Evolutionary conservation across 176 grass and related monocot genomes (phyloP).

Genomic region (Avena sativa): DNA sequence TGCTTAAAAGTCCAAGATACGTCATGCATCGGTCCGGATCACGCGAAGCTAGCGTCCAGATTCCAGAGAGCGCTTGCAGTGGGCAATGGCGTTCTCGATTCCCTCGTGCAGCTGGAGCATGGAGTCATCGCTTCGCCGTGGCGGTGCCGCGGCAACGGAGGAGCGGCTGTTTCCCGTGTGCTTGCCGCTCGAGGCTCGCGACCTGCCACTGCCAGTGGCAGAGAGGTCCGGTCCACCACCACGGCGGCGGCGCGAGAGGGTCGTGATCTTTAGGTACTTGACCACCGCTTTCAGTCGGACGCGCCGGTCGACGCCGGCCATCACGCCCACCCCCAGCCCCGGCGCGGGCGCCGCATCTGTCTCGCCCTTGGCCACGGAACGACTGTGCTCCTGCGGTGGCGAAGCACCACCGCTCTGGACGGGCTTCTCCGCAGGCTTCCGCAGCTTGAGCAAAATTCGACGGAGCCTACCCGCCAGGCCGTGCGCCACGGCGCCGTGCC

Average conservation of each 20-base stretch:
- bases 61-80: constrained; percentile 33
- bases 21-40: background rate
- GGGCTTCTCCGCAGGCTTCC: background rate
- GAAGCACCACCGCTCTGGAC: background rate
- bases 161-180: background rate
- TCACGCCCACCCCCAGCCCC: background rate
- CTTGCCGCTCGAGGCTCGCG: background rate
- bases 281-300: background rate
- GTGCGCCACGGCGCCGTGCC: background rate
- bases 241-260: constrained; percentile 1
- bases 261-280: constrained; percentile 30
- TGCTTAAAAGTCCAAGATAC: background rate
- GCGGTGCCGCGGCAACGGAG: background rate
- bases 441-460: constrained; percentile 1
- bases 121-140: constrained; percentile 12
- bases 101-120: constrained; percentile 14
- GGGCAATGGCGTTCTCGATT: constrained; percentile 27
- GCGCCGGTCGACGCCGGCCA: background rate
- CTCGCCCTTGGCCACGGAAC: background rate
- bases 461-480: constrained; percentile 15
- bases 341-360: background rate
- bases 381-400: background rate
- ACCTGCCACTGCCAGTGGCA: background rate
- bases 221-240: background rate
- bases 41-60: background rate